Conservation (phyloP, 306 rosid genomes). For the Cucumis melo region DNA sequence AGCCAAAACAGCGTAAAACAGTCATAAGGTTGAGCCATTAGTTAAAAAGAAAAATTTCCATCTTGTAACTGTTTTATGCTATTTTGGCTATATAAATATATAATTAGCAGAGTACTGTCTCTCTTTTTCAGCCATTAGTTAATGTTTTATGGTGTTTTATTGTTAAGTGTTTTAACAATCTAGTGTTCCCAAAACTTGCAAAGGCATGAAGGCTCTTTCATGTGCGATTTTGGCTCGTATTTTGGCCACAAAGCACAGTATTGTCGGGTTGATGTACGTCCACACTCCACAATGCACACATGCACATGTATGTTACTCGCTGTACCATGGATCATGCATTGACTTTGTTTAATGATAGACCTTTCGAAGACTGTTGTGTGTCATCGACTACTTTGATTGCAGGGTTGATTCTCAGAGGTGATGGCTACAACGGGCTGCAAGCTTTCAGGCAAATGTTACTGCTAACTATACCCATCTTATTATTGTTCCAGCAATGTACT, state of each 20-base stretch:
- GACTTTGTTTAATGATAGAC: constrained; percentile 27
- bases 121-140: too few species aligned
- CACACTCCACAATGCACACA: constrained; percentile 30
- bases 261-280: too few species aligned
- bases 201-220: constrained; percentile 34
- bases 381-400: constrained; percentile 61
- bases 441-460: constrained; percentile 45
- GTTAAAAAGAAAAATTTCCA: too few species aligned
- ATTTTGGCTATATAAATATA: too few species aligned
- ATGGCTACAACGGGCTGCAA: constrained; percentile 36
- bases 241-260: constrained; percentile 34
- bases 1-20: too few species aligned
- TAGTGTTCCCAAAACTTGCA: constrained; percentile 52
- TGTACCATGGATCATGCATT: constrained; percentile 43
- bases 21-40: too few species aligned
- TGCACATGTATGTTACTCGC: constrained; percentile 53
- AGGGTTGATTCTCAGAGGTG: constrained; percentile 54
- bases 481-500: too few species aligned
- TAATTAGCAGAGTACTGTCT: too few species aligned
- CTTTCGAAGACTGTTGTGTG: constrained; percentile 30
- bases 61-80: too few species aligned
- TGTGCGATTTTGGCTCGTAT: constrained; percentile 40
- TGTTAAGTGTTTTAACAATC: too few species aligned
- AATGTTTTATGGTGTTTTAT: too few species aligned
- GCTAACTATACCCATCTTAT: constrained; percentile 13